A percentile compares a stretch with the other conserved stretches of the same genome.
These are phyloP conservation scores for Malus asiatica DNA, from an alignment of 306 rosid species.

Conservation along the genomic window DNA sequence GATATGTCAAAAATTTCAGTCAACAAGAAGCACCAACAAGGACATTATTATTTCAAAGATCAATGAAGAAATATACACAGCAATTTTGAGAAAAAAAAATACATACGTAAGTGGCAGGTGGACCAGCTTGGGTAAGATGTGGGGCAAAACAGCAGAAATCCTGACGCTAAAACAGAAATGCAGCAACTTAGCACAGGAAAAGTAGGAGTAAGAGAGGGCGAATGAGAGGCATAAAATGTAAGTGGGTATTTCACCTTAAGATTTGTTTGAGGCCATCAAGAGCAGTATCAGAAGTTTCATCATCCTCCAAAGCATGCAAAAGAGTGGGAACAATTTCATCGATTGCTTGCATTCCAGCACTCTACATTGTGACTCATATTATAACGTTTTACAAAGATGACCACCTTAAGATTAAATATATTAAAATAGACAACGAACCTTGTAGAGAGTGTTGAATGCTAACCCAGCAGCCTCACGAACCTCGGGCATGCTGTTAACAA, in stretches of 20 bases:
- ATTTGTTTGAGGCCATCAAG: conserved; percentile 98
- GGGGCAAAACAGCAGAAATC: conserved; percentile 90
- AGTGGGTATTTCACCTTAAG: conserved; percentile 47
- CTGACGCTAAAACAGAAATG: conserved; percentile 51
- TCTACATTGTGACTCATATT: conserved; percentile 37
- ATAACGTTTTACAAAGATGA: neutral
- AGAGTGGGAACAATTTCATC: conserved; percentile 97
- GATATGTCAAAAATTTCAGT: conserved; percentile 13
- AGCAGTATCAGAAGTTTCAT: conserved; percentile 84
- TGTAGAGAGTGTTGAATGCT: conserved; percentile 93
- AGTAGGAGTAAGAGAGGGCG: neutral
- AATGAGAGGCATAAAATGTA: neutral
- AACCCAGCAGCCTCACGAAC: conserved; percentile 94
- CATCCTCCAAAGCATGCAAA: conserved; percentile 89
- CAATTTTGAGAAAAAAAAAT: conserved; percentile 12
- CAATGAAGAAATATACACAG: conserved; percentile 3
- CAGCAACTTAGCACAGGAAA: conserved; percentile 13
- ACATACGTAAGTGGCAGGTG: conserved; percentile 87
- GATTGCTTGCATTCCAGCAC: conserved; percentile 98
- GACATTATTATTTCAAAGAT: neutral
- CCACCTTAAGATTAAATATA: neutral
- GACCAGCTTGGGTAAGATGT: conserved; percentile 89
- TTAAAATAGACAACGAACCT: conserved; percentile 34
- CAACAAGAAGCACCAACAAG: neutral
- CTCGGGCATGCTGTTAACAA: conserved; percentile 55